Evolutionary conservation across 2,329 filamentous ascomycete genomes (phyloP).

Genomic region (Colletotrichum cuscutae): DNA sequence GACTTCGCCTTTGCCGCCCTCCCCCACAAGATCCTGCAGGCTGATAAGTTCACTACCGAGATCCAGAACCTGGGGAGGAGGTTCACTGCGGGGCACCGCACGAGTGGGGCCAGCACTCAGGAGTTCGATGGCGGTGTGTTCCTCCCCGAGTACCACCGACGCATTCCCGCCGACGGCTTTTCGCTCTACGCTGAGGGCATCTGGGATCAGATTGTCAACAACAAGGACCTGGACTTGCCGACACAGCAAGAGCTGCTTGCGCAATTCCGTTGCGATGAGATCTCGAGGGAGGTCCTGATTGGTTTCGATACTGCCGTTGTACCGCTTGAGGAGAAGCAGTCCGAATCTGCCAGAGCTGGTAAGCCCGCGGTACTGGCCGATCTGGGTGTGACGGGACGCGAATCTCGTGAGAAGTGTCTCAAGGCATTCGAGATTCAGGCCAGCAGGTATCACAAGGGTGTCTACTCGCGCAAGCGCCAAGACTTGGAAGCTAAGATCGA

Average conservation of each 20-base stretch:
- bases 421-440: constrained; percentile 91
- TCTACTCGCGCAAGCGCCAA: constrained; percentile 85
- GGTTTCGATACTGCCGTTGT: constrained; percentile 83
- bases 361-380: constrained; percentile 77
- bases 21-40: constrained; percentile 96
- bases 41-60: constrained; percentile 86
- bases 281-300: constrained; percentile 86
- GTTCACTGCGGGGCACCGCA: constrained; percentile 84
- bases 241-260: constrained; percentile 97
- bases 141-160: constrained; percentile 91
- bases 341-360: constrained; percentile 78
- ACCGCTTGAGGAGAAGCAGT: constrained; percentile 88
- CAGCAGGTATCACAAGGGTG: constrained; percentile 95
- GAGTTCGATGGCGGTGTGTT: constrained; percentile 84
- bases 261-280: constrained; percentile 98
- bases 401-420: constrained; percentile 77
- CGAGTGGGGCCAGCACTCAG: constrained; percentile 72
- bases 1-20: constrained; percentile 97
- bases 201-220: constrained; percentile 98
- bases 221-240: constrained; percentile 96
- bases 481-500: constrained; percentile 92
- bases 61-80: constrained; percentile 82
- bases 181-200: constrained; percentile 92
- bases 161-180: constrained; percentile 97
- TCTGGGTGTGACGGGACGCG: constrained; percentile 78